Percentiles rank a stretch among this genome's conserved stretches.
Evolutionary conservation across 2,329 filamentous ascomycete species (phyloP).

Genomic region (Bimuria novae-zelandiae): DNA sequence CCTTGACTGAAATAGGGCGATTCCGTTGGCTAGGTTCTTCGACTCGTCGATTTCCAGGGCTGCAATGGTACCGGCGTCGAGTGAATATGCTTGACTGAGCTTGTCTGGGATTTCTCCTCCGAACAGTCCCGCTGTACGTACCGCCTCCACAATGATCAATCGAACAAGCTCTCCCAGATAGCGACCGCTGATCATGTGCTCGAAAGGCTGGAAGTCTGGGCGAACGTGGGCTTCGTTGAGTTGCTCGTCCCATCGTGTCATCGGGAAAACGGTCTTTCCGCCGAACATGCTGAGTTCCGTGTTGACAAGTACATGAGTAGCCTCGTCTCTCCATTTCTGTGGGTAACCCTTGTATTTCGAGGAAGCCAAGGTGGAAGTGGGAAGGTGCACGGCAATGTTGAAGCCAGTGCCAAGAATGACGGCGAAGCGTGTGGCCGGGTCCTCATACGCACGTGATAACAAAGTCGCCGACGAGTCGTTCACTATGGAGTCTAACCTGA

Average conservation of each 20-base stretch:
- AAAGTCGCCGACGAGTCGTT: slow-evolving; percentile 67
- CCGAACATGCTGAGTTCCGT: slow-evolving; percentile 70
- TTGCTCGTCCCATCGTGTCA: slow-evolving; percentile 65
- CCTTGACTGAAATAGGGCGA: slow-evolving; percentile 55
- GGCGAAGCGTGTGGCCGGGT: slow-evolving; percentile 64
- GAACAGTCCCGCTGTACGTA: slow-evolving; percentile 61
- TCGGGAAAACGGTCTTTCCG: slow-evolving; percentile 59
- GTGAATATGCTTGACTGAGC: slow-evolving; percentile 60
- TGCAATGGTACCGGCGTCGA: slow-evolving; percentile 64
- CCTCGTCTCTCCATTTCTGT: slow-evolving; percentile 59
- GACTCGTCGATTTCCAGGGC: slow-evolving; percentile 58
- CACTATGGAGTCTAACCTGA: slow-evolving; percentile 65
- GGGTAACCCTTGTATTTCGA: slow-evolving; percentile 62
- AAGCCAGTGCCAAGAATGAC: slow-evolving; percentile 68
- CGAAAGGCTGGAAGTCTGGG: slow-evolving; percentile 68
- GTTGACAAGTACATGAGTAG: slow-evolving; percentile 67
- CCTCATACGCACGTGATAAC: slow-evolving; percentile 65
- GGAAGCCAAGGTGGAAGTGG: slow-evolving; percentile 57
- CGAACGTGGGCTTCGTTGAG: slow-evolving; percentile 61
- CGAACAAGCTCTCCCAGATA: slow-evolving; percentile 68
- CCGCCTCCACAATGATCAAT: slow-evolving; percentile 64
- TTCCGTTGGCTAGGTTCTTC: slow-evolving; percentile 45
- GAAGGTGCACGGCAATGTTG: slow-evolving; percentile 67
- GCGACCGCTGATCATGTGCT: slow-evolving; percentile 66
- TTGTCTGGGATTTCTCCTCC: slow-evolving; percentile 60